These are phyloP conservation scores for Quercus mongolica DNA, from an alignment of 306 rosid species.

Conservation along the genomic window DNA sequence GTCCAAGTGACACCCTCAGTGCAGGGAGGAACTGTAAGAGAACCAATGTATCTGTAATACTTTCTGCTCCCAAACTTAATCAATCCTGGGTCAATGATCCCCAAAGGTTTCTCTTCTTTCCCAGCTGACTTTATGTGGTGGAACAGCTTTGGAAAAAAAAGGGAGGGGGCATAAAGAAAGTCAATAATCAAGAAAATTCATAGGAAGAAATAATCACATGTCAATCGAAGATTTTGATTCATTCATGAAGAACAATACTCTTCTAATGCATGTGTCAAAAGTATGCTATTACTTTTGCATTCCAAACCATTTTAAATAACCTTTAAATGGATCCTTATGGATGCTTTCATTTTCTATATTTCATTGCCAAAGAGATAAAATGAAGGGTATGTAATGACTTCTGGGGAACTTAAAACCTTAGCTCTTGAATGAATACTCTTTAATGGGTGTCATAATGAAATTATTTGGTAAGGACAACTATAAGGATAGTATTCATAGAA, in stretches of 20 bases:
- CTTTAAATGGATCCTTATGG: no score
- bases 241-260: not conserved
- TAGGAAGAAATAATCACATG: not conserved
- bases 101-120: conserved; percentile 43
- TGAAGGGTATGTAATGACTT: no score
- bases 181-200: not conserved
- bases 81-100: conserved; percentile 43
- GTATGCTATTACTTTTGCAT: no score
- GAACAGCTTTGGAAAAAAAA: conserved; percentile 36
- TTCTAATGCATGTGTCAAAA: not conserved
- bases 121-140: conserved; percentile 31
- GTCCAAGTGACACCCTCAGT: conserved; percentile 82
- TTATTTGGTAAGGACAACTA: no score
- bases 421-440: no score
- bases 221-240: not conserved
- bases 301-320: no score
- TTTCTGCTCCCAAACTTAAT: conserved; percentile 54
- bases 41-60: conserved; percentile 78
- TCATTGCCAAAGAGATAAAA: no score
- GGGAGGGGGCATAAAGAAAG: no score
- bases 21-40: conserved; percentile 79
- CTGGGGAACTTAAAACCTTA: no score
- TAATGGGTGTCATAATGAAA: no score
- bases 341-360: no score
- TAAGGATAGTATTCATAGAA: no score